A percentile compares a stretch with the other conserved stretches of the same genome.
Evolutionary conservation across 2,329 filamentous ascomycete species (phyloP).

Genomic region (Zymoseptoria ardabiliae): DNA sequence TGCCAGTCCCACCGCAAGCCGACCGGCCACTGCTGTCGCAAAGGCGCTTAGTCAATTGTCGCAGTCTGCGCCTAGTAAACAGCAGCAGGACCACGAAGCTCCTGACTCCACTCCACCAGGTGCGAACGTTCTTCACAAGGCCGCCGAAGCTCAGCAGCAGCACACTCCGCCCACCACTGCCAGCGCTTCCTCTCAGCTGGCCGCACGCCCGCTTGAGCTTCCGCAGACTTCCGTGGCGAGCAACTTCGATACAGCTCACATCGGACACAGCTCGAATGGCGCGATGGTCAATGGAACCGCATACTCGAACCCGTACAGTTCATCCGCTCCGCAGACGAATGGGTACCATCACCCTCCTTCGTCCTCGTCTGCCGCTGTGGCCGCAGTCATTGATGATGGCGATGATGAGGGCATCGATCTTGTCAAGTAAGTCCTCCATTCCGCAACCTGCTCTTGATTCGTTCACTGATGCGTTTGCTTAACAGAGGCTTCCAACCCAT

Average conservation of each 20-base stretch:
- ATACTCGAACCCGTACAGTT: conserved; percentile 3
- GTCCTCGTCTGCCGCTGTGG: not conserved
- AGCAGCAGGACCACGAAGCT: conserved; percentile 10
- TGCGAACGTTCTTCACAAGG: conserved; percentile 8
- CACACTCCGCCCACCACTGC: conserved; percentile 20
- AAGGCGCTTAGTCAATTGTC: conserved; percentile 27
- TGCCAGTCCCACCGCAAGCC: conserved; percentile 26
- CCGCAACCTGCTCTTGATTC: not conserved
- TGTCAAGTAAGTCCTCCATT: conserved; percentile 37
- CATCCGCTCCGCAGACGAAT: conserved; percentile 6
- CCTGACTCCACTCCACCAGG: conserved; percentile 16
- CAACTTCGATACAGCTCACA: conserved; percentile 12
- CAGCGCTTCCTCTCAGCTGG: conserved; percentile 12
- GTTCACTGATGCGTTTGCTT: conserved; percentile 9
- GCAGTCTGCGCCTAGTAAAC: conserved; percentile 7
- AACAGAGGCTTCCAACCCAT: conserved; percentile 45
- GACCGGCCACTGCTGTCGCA: conserved; percentile 25
- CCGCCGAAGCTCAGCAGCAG: conserved; percentile 12
- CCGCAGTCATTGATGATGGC: conserved; percentile 32
- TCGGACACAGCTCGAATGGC: not conserved
- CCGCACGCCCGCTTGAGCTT: conserved; percentile 13
- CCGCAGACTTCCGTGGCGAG: conserved; percentile 16
- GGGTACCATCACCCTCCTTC: conserved; percentile 19
- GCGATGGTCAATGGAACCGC: conserved; percentile 6
- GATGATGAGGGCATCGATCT: conserved; percentile 43